These are phyloP conservation scores for Inga oerstediana DNA, from an alignment of 306 rosid species.

Conservation along the genomic window DNA sequence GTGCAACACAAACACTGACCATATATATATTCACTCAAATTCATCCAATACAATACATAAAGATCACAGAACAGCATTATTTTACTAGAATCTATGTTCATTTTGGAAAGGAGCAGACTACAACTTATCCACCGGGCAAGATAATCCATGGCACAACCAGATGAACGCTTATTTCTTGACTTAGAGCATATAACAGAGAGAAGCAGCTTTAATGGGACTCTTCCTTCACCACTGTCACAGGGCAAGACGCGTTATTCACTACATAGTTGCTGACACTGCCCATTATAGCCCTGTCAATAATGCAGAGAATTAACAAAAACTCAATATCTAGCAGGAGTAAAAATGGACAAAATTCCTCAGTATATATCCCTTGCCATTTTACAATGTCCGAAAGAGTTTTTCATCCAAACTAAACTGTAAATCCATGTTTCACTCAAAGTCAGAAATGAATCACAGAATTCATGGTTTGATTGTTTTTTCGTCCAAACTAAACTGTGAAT, in stretches of 20 bases:
- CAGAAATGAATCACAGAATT: neutral
- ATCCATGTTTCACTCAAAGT: neutral
- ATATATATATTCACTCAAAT: neutral
- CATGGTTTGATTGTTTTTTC: neutral
- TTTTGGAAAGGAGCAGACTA: neutral
- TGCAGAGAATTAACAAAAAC: neutral
- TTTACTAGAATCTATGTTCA: neutral
- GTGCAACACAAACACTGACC: neutral
- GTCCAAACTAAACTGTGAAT: neutral
- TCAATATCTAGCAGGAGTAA: neutral
- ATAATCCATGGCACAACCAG: neutral
- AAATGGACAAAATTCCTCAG: neutral
- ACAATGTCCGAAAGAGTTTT: neutral
- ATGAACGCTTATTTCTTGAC: conserved; percentile 8
- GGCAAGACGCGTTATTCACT: conserved; percentile 70
- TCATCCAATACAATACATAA: neutral
- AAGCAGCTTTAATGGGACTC: neutral
- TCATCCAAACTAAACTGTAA: neutral
- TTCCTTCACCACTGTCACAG: conserved; percentile 78
- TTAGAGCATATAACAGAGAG: neutral
- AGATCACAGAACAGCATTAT: neutral
- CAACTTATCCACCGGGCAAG: neutral
- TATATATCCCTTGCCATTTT: neutral
- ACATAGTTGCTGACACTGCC: conserved; percentile 91
- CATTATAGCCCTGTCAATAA: conserved; percentile 54